phyloP scores from a whole-genome alignment of 164 flowering plant species.

The Vitis amurensis region DNA sequence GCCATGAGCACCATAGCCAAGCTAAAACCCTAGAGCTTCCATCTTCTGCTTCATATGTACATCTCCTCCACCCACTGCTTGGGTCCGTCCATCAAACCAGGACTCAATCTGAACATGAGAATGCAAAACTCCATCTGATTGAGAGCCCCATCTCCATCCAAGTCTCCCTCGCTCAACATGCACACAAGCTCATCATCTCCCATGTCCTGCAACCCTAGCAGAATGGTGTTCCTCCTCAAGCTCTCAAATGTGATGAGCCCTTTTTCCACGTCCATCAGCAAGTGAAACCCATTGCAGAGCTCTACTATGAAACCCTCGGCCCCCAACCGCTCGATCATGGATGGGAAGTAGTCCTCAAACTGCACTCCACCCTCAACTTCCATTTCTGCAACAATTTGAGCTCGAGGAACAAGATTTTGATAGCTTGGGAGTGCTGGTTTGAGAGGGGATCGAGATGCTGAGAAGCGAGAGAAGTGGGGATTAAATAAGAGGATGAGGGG shows the following conservation, averaged over 20 bases:
- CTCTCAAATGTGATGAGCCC: constrained; percentile 48
- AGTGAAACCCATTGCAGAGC: constrained; percentile 39
- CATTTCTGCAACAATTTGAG: not conserved
- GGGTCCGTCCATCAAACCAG: constrained; percentile 36
- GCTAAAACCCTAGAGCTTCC: too few relatives aligned
- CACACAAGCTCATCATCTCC: constrained; percentile 37
- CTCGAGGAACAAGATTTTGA: not conserved
- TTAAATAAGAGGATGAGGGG: not conserved
- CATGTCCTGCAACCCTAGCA: constrained; percentile 34
- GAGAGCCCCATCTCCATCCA: constrained; percentile 58
- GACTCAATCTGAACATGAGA: constrained; percentile 60
- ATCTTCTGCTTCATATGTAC: not conserved
- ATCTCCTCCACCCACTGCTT: constrained; percentile 18
- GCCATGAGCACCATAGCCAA: not conserved
- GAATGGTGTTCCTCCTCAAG: constrained; percentile 37
- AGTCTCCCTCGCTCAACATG: constrained; percentile 58
- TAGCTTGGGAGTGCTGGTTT: not conserved
- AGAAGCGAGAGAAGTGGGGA: not conserved
- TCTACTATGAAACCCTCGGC: constrained; percentile 32
- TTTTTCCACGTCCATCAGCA: constrained; percentile 42
- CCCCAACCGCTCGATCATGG: constrained; percentile 35
- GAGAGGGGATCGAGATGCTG: too few relatives aligned
- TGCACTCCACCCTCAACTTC: constrained; percentile 7
- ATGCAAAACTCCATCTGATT: constrained; percentile 61
- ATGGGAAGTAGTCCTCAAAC: constrained; percentile 43